phyloP scores from a whole-genome alignment of 345 rosid genomes.

The Brassica incana region DNA sequence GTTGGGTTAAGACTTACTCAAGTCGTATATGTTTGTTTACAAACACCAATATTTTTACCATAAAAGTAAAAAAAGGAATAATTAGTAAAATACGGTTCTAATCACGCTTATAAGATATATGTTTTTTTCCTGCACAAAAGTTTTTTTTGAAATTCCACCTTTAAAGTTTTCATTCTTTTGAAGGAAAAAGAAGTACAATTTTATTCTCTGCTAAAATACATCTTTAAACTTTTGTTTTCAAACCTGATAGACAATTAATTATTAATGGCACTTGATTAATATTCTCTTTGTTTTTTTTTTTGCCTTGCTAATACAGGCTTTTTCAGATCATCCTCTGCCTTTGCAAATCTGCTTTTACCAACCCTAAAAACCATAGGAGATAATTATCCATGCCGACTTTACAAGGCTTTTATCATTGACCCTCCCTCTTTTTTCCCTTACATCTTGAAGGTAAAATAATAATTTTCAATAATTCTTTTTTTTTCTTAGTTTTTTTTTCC shows the following conservation, averaged over 20 bases:
- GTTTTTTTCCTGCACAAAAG: constrained; percentile 3
- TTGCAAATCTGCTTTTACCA: constrained; percentile 68
- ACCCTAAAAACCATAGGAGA: constrained; percentile 77
- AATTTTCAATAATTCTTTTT: neutral
- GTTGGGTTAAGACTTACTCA: neutral
- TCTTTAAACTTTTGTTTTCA: constrained; percentile 11
- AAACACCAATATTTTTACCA: constrained; percentile 14
- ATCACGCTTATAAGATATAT: constrained; percentile 26
- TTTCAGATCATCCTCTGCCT: constrained; percentile 93
- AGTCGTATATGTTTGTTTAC: neutral
- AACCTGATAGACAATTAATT: constrained; percentile 11
- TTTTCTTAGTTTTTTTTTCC: no score
- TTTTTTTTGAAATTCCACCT: neutral
- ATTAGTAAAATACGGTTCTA: neutral
- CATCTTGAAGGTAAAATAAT: constrained; percentile 73
- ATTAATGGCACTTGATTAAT: constrained; percentile 23
- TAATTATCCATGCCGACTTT: constrained; percentile 77
- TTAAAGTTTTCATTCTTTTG: constrained; percentile 20
- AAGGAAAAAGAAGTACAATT: constrained; percentile 7
- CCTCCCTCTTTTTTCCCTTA: constrained; percentile 90
- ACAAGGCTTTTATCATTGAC: constrained; percentile 81
- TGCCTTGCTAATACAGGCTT: constrained; percentile 54
- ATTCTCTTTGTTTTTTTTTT: constrained; percentile 12
- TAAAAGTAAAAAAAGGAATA: neutral
- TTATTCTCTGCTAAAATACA: constrained; percentile 27